A percentile compares a stretch with the other conserved stretches of the same genome.
These are phyloP conservation scores for Dioscorea dumetorum DNA, from an alignment of 106 monocot genomes.

Conservation along the genomic window DNA sequence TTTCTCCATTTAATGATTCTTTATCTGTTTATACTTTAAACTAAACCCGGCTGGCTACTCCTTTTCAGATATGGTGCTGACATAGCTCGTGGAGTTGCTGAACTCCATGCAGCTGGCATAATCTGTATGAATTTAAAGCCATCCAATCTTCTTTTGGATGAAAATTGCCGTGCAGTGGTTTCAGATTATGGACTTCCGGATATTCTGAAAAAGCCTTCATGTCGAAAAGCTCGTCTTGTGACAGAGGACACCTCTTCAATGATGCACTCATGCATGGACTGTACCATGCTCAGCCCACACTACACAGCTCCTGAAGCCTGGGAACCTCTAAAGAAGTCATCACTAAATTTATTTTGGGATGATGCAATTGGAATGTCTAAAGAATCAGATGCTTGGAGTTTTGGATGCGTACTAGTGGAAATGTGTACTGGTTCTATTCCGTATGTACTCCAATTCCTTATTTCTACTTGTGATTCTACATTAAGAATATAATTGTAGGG, in stretches of 20 bases:
- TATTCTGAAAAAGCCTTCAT: constrained; percentile 78
- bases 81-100: constrained; percentile 95
- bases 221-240: constrained; percentile 40
- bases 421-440: constrained; percentile 99
- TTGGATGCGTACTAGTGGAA: constrained; percentile 94
- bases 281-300: constrained; percentile 84
- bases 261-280: constrained; percentile 85
- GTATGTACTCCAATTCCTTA: constrained; percentile 44
- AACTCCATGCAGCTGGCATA: constrained; percentile 96
- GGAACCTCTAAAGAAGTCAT: constrained; percentile 79
- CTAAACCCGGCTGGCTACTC: constrained; percentile 1
- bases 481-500: constrained; percentile 9
- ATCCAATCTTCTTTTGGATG: constrained; percentile 93
- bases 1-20: no score
- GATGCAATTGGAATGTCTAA: constrained; percentile 72
- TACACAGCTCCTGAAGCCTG: constrained; percentile 95
- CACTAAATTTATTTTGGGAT: constrained; percentile 81
- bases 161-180: constrained; percentile 58
- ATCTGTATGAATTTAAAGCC: constrained; percentile 97
- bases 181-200: constrained; percentile 96
- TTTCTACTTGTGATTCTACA: constrained; percentile 10
- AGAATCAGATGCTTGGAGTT: constrained; percentile 99
- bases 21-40: background rate
- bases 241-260: constrained; percentile 59
- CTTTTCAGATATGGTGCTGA: constrained; percentile 93